A percentile compares a stretch with the other conserved stretches of the same genome.
Conservation (phyloP, 1,139 yeast genomes). For the Saccharomyces hybrid region DNA sequence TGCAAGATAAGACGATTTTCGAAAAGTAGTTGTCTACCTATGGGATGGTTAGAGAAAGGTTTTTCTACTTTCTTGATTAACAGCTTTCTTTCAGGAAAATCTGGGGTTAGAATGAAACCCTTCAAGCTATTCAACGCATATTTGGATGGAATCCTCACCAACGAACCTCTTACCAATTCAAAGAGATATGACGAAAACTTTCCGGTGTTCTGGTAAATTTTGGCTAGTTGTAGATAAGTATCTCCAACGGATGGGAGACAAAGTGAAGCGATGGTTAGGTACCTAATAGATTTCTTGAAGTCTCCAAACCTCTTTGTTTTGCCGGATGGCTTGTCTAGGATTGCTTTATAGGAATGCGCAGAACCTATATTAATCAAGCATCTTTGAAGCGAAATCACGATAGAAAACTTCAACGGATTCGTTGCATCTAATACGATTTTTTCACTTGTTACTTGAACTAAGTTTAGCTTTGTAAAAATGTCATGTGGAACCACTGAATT, state of each 20-base stretch:
- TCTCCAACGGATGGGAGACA: constrained; percentile 61
- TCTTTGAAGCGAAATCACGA: constrained; percentile 46
- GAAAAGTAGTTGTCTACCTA: background rate
- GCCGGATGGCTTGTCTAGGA: constrained; percentile 40
- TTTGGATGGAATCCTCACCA: constrained; percentile 20
- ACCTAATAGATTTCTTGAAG: constrained; percentile 41
- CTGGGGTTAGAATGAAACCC: background rate
- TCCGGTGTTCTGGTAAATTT: constrained; percentile 41
- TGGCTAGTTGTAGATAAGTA: constrained; percentile 54
- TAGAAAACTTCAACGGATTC: constrained; percentile 32
- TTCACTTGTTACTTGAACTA: background rate
- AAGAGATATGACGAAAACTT: constrained; percentile 38
- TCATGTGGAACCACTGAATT: background rate
- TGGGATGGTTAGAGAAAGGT: background rate
- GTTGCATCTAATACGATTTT: constrained; percentile 6
- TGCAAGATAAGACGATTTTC: background rate
- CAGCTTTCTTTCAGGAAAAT: background rate
- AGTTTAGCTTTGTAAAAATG: background rate
- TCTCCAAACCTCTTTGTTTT: constrained; percentile 33
- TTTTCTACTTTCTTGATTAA: background rate
- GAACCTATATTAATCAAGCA: constrained; percentile 54
- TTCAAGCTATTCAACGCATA: background rate
- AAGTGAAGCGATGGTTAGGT: constrained; percentile 45
- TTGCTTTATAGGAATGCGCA: constrained; percentile 49
- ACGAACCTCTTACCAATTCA: constrained; percentile 53